Percentiles rank a stretch among this genome's conserved stretches.
Conservation (phyloP, 2,329 filamentous ascomycete species). For the Hypoxylon sp. region DNA sequence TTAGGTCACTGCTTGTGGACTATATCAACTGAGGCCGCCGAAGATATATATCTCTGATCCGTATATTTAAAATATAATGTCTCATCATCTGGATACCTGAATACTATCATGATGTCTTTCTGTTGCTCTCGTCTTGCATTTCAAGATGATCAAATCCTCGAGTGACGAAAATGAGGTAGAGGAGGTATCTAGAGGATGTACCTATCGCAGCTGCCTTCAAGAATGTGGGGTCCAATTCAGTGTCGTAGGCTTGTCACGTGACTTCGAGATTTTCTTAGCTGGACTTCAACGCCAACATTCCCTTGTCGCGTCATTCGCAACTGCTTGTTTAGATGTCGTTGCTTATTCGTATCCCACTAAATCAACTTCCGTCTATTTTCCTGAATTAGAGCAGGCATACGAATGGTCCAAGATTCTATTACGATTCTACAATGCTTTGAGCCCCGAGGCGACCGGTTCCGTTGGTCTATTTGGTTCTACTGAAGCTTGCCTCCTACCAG, state of each 20-base stretch:
- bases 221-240: neutral
- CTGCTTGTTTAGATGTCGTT: neutral
- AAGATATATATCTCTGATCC: no score
- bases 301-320: conserved; percentile 29
- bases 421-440: neutral
- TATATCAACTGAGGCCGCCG: no score
- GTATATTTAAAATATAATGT: no score
- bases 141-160: no score
- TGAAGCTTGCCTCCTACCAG: neutral
- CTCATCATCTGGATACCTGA: no score
- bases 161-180: no score
- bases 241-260: conserved; percentile 13
- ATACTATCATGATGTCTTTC: no score
- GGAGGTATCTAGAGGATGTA: neutral
- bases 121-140: no score
- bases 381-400: neutral
- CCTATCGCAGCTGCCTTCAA: neutral
- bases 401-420: neutral
- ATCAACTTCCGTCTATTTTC: neutral
- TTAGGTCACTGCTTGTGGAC: neutral
- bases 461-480: neutral
- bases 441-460: neutral
- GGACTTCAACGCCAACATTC: neutral
- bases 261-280: conserved; percentile 20
- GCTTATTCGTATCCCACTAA: neutral